phyloP scores from a whole-genome alignment of 441 rosid genomes.

The Erodium texanum region DNA sequence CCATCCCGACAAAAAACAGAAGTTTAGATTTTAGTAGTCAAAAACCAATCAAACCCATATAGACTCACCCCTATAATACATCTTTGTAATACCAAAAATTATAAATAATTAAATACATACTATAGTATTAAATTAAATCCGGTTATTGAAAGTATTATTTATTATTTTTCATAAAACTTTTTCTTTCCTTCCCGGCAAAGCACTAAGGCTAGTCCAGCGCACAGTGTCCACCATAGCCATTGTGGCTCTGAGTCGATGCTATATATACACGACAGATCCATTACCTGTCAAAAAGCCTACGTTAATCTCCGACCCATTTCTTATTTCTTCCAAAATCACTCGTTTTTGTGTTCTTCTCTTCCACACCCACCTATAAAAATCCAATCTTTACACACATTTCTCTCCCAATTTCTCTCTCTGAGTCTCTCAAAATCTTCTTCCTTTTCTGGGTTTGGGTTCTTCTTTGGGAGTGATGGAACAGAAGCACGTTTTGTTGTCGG shows the following conservation, averaged over 20 bases:
- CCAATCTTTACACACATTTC: background rate
- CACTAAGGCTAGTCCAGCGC: background rate
- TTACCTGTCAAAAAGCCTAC: background rate
- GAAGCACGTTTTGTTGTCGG: slow-evolving; percentile 13
- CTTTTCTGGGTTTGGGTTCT: background rate
- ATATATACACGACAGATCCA: background rate
- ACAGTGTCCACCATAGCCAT: background rate
- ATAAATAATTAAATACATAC: no score
- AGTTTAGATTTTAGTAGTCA: no score
- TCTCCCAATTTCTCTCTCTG: no score
- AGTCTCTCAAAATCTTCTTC: background rate
- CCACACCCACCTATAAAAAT: background rate
- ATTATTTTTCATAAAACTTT: no score
- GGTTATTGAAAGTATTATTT: no score
- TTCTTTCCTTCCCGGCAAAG: background rate
- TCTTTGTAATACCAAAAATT: no score
- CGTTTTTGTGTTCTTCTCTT: background rate
- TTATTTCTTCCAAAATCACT: background rate
- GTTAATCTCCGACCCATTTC: no score
- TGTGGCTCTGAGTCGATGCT: background rate
- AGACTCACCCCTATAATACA: no score
- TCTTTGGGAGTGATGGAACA: slow-evolving; percentile 13
- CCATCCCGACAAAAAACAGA: no score
- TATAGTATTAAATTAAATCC: no score
- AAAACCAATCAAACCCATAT: no score